phyloP scores from a whole-genome alignment of 148 eudicot genomes.

The Heliamphora exappendiculata region DNA sequence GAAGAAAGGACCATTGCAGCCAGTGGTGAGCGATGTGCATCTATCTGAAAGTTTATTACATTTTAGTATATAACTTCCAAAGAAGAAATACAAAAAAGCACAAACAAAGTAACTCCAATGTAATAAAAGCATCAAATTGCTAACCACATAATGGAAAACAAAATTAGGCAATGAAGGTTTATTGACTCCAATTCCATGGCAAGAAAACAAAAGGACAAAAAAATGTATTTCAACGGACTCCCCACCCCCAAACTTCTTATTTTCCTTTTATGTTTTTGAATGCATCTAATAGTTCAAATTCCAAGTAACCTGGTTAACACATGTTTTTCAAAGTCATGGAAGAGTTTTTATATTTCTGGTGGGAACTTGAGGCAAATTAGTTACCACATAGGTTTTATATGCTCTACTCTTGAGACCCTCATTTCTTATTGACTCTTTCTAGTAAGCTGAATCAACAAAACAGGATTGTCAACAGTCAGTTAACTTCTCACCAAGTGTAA shows the following conservation, averaged over 20 bases:
- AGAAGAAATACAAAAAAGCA: not conserved
- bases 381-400: not conserved
- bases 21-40: conserved; percentile 85
- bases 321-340: not conserved
- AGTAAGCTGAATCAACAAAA: not conserved
- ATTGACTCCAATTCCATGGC: not conserved
- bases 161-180: not conserved
- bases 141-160: not conserved
- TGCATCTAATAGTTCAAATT: not conserved
- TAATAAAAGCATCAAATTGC: not conserved
- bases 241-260: not conserved
- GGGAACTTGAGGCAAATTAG: not conserved
- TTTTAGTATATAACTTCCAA: not conserved
- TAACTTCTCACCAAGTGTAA: not conserved
- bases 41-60: conserved; percentile 48
- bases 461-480: not conserved
- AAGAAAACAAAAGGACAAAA: not conserved
- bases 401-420: not conserved
- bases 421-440: not conserved
- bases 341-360: not conserved
- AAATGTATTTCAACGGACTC: not conserved
- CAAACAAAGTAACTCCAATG: not conserved
- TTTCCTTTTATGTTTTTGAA: not conserved
- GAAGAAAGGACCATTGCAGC: conserved; percentile 74
- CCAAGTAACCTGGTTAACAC: not conserved